Evolutionary conservation across 495 filamentous ascomycete species (phyloP).

Genomic region (Xylaria scruposa): DNA sequence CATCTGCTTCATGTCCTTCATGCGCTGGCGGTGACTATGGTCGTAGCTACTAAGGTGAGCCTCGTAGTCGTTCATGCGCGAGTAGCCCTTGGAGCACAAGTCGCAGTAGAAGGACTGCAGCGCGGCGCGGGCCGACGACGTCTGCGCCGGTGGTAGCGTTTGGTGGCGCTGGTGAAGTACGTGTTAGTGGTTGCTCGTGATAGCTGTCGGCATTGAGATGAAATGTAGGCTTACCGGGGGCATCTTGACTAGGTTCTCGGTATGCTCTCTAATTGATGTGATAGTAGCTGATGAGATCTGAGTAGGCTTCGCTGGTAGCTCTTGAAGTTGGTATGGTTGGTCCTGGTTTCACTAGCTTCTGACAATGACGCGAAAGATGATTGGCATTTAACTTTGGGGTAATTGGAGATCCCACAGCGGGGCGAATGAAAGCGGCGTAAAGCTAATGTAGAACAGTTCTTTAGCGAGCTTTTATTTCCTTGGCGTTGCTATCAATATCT

Average conservation of each 20-base stretch:
- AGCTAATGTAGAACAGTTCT: not conserved
- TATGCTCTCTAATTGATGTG: not conserved
- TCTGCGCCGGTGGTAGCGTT: constrained; percentile 66
- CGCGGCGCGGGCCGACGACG: constrained; percentile 85
- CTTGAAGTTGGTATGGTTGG: not conserved
- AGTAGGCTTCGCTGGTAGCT: not conserved
- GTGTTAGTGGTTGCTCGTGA: not conserved
- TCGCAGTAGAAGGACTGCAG: constrained; percentile 88
- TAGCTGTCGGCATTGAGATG: not conserved
- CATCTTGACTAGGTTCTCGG: constrained; percentile 41
- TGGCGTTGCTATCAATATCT: not conserved
- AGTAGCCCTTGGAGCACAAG: constrained; percentile 72
- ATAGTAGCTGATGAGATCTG: not conserved
- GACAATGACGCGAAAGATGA: not conserved
- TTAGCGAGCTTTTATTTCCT: not conserved
- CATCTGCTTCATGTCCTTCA: constrained; percentile 73
- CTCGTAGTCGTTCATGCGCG: constrained; percentile 73
- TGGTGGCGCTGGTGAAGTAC: constrained; percentile 48
- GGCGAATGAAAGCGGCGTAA: too few species aligned
- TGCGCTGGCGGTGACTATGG: constrained; percentile 70
- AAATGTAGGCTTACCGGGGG: constrained; percentile 48
- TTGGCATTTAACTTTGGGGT: not conserved
- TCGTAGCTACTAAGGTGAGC: constrained; percentile 74
- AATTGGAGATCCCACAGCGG: constrained; percentile 22
- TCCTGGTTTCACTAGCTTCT: not conserved